These are phyloP conservation scores for Hypoxylon fragiforme DNA, from an alignment of 495 filamentous ascomycete species.

Conservation along the genomic window DNA sequence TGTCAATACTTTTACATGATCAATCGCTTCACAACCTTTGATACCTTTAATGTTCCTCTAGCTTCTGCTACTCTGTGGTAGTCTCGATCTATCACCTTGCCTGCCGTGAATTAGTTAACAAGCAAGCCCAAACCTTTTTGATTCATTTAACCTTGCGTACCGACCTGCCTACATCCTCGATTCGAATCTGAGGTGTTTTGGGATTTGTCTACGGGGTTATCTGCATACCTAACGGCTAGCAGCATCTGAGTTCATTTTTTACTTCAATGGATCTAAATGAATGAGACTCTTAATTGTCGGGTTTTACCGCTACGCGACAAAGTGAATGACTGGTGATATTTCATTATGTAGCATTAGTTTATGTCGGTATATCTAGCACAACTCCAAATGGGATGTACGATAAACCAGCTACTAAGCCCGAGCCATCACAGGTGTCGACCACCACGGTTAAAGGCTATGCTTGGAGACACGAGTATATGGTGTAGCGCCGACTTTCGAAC, in stretches of 20 bases:
- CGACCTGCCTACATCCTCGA: too few relatives aligned
- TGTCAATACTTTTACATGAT: too few relatives aligned
- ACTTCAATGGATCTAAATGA: not conserved
- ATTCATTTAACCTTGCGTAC: too few relatives aligned
- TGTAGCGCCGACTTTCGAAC: constrained; percentile 9
- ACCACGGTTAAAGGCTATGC: constrained; percentile 28
- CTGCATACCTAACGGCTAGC: too few relatives aligned
- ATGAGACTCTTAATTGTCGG: not conserved
- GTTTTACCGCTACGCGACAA: constrained; percentile 5
- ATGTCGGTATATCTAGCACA: constrained; percentile 1
- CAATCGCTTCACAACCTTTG: too few relatives aligned
- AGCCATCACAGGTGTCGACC: constrained; percentile 17
- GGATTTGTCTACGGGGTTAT: too few relatives aligned
- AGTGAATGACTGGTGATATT: too few relatives aligned
- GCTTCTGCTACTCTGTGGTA: not conserved
- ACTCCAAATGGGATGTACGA: constrained; percentile 28
- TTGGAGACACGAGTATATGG: constrained; percentile 19
- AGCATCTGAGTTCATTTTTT: not conserved
- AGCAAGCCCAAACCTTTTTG: too few relatives aligned
- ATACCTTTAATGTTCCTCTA: not conserved
- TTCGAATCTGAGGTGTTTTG: too few relatives aligned
- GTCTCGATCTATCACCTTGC: constrained; percentile 1
- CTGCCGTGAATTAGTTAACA: too few relatives aligned
- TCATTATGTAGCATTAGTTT: too few relatives aligned
- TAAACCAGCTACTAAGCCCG: constrained; percentile 15